phyloP scores from a whole-genome alignment of 176 grass and related monocot species.

The Dactylis glomerata region DNA sequence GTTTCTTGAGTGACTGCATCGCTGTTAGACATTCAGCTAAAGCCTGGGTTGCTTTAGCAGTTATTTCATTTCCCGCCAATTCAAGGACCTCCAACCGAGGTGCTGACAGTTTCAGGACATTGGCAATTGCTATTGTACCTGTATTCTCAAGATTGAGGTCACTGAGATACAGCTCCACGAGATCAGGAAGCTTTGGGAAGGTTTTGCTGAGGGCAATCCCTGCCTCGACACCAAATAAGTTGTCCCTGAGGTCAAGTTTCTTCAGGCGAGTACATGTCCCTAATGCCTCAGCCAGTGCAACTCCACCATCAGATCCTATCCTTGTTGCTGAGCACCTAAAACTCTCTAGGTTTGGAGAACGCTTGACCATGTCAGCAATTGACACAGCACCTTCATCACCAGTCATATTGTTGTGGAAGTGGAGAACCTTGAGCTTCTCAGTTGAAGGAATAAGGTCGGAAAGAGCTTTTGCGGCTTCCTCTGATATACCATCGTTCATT shows the following conservation, averaged over 20 bases:
- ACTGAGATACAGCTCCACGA: slow-evolving; percentile 73
- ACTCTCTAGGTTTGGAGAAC: slow-evolving; percentile 63
- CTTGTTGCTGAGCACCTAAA: slow-evolving; percentile 80
- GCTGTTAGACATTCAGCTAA: slow-evolving; percentile 44
- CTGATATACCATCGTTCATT: slow-evolving; percentile 93
- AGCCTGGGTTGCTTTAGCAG: slow-evolving; percentile 31
- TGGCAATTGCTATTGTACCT: slow-evolving; percentile 43
- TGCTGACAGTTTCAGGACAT: slow-evolving; percentile 47
- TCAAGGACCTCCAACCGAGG: slow-evolving; percentile 70
- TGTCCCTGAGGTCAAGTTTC: slow-evolving; percentile 84
- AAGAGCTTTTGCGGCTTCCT: slow-evolving; percentile 77
- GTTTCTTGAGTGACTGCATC: slow-evolving; percentile 51
- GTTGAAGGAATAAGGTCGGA: slow-evolving; percentile 72
- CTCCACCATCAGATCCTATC: slow-evolving; percentile 68
- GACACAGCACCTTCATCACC: slow-evolving; percentile 78
- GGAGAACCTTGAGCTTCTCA: slow-evolving; percentile 72
- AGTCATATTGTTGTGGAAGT: slow-evolving; percentile 93
- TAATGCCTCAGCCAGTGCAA: slow-evolving; percentile 59
- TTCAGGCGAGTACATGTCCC: slow-evolving; percentile 57
- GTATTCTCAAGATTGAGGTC: slow-evolving; percentile 85
- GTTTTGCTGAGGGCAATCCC: slow-evolving; percentile 63
- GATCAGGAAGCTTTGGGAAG: slow-evolving; percentile 48
- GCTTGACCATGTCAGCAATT: slow-evolving; percentile 64
- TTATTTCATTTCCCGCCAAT: slow-evolving; percentile 82
- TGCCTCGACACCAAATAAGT: slow-evolving; percentile 85